Conservation (phyloP, 768 basidiomycete species). For the Termitomyces sp. region DNA sequence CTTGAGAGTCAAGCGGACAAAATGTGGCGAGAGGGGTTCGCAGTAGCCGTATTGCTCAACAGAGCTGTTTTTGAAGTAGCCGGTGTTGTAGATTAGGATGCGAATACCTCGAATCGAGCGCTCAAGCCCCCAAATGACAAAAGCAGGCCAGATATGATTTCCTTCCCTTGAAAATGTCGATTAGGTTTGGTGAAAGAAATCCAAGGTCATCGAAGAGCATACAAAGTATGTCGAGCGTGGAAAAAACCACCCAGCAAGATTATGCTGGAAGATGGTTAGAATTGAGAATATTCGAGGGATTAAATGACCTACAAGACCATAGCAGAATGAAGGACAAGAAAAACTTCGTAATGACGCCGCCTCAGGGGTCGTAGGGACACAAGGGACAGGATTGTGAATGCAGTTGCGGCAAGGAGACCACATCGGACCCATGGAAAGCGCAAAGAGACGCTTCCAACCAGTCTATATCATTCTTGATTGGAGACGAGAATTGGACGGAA, state of each 20-base stretch:
- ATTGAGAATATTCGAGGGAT: neutral
- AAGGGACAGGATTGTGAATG: constrained; percentile 38
- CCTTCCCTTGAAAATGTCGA: constrained; percentile 7
- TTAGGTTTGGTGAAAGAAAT: neutral
- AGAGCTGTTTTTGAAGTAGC: constrained; percentile 24
- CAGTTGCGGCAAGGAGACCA: constrained; percentile 29
- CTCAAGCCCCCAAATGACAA: constrained; percentile 53
- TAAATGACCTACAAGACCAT: constrained; percentile 26
- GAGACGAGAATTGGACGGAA: neutral
- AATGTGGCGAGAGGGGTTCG: constrained; percentile 38
- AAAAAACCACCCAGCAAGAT: constrained; percentile 35
- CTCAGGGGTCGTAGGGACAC: constrained; percentile 47
- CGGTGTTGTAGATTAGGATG: constrained; percentile 36
- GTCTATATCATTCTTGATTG: constrained; percentile 3
- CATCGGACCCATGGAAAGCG: constrained; percentile 25
- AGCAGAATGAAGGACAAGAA: constrained; percentile 42
- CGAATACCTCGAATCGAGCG: constrained; percentile 42
- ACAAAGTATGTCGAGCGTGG: constrained; percentile 24
- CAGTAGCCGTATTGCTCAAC: constrained; percentile 29
- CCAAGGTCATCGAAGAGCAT: constrained; percentile 16
- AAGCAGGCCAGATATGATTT: constrained; percentile 39
- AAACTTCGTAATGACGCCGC: constrained; percentile 41
- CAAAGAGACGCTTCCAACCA: constrained; percentile 5
- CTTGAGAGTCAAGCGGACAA: constrained; percentile 40
- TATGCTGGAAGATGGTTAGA: constrained; percentile 19